A percentile compares a stretch with the other conserved stretches of the same genome.
phyloP scores from a whole-genome alignment of 78 protist species.

The Pigoraptor vietnamica region DNA sequence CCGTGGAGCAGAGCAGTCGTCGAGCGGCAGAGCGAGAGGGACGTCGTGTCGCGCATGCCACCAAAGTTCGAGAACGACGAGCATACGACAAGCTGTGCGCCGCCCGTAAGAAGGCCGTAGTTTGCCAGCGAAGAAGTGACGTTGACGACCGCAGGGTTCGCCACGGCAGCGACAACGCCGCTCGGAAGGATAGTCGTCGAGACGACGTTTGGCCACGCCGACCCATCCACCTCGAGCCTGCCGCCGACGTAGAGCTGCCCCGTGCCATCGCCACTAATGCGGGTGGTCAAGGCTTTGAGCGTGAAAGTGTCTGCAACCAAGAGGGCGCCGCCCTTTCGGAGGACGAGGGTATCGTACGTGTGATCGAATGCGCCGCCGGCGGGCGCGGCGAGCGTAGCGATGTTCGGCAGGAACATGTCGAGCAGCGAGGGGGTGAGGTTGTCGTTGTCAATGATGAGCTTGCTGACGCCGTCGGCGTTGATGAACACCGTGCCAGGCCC shows the following conservation, averaged over 20 bases:
- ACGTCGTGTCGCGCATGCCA: background rate
- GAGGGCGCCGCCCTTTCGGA: background rate
- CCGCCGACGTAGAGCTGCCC: background rate
- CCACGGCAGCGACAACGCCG: background rate
- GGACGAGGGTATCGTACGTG: background rate
- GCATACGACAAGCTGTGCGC: background rate
- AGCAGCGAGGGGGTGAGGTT: background rate
- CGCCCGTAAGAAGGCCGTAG: background rate
- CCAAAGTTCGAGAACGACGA: background rate
- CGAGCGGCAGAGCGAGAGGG: background rate
- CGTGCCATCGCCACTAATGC: background rate
- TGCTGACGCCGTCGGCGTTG: background rate
- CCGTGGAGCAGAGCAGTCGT: background rate
- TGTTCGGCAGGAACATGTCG: background rate
- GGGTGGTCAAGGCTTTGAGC: background rate
- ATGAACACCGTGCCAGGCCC: background rate
- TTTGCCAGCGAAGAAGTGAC: background rate
- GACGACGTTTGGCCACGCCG: background rate
- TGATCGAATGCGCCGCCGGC: background rate
- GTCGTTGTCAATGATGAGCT: background rate
- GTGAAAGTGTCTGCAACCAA: background rate
- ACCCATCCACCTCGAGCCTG: background rate
- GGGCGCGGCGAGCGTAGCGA: background rate
- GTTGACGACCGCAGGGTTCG: background rate
- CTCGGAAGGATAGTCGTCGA: background rate